A percentile compares a stretch with the other conserved stretches of the same genome.
These are phyloP conservation scores for Microcos paniculata DNA, from an alignment of 345 rosid genomes.

Conservation along the genomic window DNA sequence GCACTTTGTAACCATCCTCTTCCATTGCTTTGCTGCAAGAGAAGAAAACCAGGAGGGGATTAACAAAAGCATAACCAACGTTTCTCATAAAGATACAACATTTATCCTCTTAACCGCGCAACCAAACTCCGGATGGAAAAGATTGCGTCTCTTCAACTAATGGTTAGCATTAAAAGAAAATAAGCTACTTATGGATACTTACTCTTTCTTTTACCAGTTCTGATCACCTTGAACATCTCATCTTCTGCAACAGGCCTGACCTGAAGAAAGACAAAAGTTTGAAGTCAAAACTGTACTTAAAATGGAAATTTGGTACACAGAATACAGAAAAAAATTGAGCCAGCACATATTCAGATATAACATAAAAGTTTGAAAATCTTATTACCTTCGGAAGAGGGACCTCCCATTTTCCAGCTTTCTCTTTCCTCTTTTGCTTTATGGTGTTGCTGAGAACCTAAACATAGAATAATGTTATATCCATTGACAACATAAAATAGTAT, in stretches of 20 bases:
- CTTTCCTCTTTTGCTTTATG: constrained; percentile 93
- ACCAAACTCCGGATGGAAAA: not conserved
- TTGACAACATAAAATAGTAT: not conserved
- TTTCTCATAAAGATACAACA: not conserved
- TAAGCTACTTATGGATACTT: constrained; percentile 23
- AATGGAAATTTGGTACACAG: not conserved
- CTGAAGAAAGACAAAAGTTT: constrained; percentile 35
- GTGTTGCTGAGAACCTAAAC: constrained; percentile 86
- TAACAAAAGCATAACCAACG: not conserved
- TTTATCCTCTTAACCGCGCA: not conserved
- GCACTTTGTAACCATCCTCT: constrained; percentile 92
- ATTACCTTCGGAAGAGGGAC: constrained; percentile 89
- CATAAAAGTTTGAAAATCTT: not conserved
- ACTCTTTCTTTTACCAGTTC: constrained; percentile 91
- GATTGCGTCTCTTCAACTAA: not conserved
- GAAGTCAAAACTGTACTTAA: constrained; percentile 6
- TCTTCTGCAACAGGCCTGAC: constrained; percentile 99
- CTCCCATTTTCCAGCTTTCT: constrained; percentile 97
- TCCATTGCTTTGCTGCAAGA: constrained; percentile 88
- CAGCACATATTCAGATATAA: not conserved
- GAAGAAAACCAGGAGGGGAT: not conserved
- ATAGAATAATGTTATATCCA: constrained; percentile 3
- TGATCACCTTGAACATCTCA: constrained; percentile 91
- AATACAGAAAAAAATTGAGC: not conserved
- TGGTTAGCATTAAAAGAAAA: not conserved